Evolutionary conservation across 1,284 basidiomycete genomes (phyloP), one percentile per base, ranked within the genome.

Genomic region (Singerocomus inundabilis): DNA sequence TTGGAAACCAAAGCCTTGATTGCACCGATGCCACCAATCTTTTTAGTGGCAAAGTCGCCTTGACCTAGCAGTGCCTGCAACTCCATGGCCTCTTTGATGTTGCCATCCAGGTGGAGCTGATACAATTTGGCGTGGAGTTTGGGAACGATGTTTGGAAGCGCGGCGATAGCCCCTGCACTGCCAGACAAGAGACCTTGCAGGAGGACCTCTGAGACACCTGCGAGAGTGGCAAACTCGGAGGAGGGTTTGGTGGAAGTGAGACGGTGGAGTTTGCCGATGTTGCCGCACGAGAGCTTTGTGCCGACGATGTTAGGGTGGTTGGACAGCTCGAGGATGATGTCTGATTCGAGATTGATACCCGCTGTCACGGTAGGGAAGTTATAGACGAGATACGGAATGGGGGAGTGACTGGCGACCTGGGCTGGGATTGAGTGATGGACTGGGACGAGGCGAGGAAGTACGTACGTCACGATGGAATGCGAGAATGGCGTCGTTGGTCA

Each of bases 281-380:
- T 85, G 6, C 86, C 90, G 63, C 91, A 93, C 33, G 92, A 93
- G 37, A 94, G 77, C 71, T 93, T 95, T 46, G 83, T 85, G 52
- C 92, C 93, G 56, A 93, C 89, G 60, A 93, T 91, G 72, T 94
- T 93, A 11, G 88, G 89, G 64, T 95, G 92, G 46, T 78, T 68
- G 5, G 88, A 82, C 30, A 95, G 77, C 21, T 78, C 74, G 48
- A 77, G 76, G 59, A 97, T 80, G 45, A 82, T 79, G 67, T 95
- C 92, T 0, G 89, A 91, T 67, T 91, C 86, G 48, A 96, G 81
- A 66, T 97, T 91, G 57, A 92, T 81, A 10, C 93, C 92, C 0
- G 90, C 84, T 1, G 91, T 89, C 11, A 87, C 85, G 25, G 72
- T 70, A 39, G 93, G 90, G 73, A 93, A 95, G 72, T 95, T 95